Evolutionary conservation across 148 eudicot species (phyloP), one percentile per base, ranked within the genome.

Genomic region (Rhododendron williamsianum): DNA sequence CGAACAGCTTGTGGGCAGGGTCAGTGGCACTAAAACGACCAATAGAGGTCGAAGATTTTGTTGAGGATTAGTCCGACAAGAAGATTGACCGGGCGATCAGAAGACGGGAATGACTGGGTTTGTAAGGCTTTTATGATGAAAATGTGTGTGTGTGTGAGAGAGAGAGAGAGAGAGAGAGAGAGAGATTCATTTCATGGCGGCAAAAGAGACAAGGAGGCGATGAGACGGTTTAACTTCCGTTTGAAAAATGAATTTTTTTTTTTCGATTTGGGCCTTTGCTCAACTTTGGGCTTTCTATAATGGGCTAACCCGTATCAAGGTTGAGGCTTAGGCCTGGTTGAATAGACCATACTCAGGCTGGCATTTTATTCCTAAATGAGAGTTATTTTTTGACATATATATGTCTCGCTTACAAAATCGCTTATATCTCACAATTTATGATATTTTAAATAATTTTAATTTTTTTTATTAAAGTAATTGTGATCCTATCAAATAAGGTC

Each of bases 181-280:
- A 87, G 54, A 45, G 83, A 46, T 87, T 81, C 89, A 88, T 88
- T 87, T 88, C 89, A 86, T 87, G 87, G 86, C 81, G 88, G 85
- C 77, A 86, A 88, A 36, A 45, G 16, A 58, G 69, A 43, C 6
- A 45, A 21, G 4, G 11, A 15, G 27, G 33, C 7, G 21, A 45
- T 19, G 43, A 0, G 8, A 38, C 9, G 12, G 69, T 63, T 4
- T 21, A 23, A 63, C 69, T 63, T 21, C 11, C 27, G 7, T 63
- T 63, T 8, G 69, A 23, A 63, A 7, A 63, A 51, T 51, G 56
- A 2, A 0, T 51, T 2, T 0, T 8, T 1, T 23, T 8, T 63
- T 21, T 3, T 1, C 3, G 11, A 23, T 63, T 63, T 23, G 69
- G 65, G 25, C 2, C 69, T 23, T 23, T 63, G 11, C 52, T 49